These are phyloP conservation scores for Alopecurus myosuroides DNA, from an alignment of 176 grass and related monocot species.

Conservation along the genomic window DNA sequence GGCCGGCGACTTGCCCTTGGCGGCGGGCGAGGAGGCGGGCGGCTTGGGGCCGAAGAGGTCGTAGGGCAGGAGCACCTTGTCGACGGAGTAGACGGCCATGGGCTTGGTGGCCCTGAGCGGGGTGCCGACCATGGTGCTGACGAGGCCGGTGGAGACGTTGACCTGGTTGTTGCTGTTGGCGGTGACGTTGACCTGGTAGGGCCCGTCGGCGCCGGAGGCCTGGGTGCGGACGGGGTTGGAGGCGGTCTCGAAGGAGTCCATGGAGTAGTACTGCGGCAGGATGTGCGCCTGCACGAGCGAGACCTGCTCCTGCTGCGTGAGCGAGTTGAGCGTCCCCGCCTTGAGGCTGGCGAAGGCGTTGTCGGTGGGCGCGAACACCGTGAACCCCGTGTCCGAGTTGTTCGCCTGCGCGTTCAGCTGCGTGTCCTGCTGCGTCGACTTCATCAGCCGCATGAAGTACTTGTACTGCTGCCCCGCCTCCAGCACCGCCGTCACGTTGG, in stretches of 20 bases:
- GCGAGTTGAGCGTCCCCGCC: slow-evolving; percentile 58
- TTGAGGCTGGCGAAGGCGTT: slow-evolving; percentile 71
- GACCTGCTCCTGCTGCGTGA: slow-evolving; percentile 71
- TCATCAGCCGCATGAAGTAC: slow-evolving; percentile 59
- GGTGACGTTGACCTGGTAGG: slow-evolving; percentile 75
- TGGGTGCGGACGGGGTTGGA: slow-evolving; percentile 88
- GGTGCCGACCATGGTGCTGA: slow-evolving; percentile 35
- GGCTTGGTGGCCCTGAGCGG: slow-evolving; percentile 31
- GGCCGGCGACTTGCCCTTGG: slow-evolving; percentile 15
- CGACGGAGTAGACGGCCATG: slow-evolving; percentile 76
- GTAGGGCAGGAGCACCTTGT: slow-evolving; percentile 55
- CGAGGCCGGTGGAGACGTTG: slow-evolving; percentile 78
- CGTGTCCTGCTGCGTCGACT: slow-evolving; percentile 60
- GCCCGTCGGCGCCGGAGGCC: slow-evolving; percentile 63
- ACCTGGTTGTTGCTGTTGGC: slow-evolving; percentile 42
- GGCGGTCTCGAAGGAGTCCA: slow-evolving; percentile 57
- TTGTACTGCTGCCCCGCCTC: slow-evolving; percentile 60
- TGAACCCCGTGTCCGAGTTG: slow-evolving; percentile 53
- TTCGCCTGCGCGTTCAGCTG: slow-evolving; percentile 82
- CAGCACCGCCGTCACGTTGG: slow-evolving; percentile 77
- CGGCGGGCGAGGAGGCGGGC: slow-evolving; percentile 41
- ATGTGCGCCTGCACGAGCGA: slow-evolving; percentile 70
- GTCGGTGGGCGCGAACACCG: slow-evolving; percentile 81
- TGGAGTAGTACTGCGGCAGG: slow-evolving; percentile 50
- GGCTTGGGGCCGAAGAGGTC: slow-evolving; percentile 73